phyloP scores from a whole-genome alignment of 805 yeast species.

The Sungouiella blattae region DNA sequence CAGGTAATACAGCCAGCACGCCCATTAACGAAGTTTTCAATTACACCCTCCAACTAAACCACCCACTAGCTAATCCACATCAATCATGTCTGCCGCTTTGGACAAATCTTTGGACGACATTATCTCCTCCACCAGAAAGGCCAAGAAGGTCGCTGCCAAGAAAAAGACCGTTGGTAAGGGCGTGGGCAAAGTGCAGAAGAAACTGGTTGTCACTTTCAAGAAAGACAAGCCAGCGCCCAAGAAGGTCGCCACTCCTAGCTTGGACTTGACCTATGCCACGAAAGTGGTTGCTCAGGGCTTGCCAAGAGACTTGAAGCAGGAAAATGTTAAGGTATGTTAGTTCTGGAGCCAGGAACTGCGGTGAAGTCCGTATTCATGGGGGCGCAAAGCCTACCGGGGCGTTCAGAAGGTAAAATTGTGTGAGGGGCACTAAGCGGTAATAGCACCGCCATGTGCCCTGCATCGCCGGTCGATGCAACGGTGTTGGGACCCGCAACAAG shows the following conservation, averaged over 20 bases:
- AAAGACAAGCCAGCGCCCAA: slow-evolving; percentile 25
- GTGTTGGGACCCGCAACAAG: no score
- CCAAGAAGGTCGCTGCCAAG: slow-evolving; percentile 26
- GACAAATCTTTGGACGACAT: slow-evolving; percentile 95
- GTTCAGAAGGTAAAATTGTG: no score
- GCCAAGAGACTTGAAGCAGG: slow-evolving; percentile 80
- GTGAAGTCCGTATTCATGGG: neutral
- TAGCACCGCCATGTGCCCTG: neutral
- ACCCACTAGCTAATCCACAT: neutral
- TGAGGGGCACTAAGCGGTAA: neutral
- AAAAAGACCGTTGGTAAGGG: slow-evolving; percentile 23
- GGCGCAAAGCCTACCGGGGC: no score
- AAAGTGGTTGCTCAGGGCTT: slow-evolving; percentile 83
- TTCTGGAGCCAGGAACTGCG: neutral
- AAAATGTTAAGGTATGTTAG: slow-evolving; percentile 79
- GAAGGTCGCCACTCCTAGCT: slow-evolving; percentile 18
- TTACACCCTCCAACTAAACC: neutral
- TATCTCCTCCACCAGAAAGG: slow-evolving; percentile 60
- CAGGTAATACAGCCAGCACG: slow-evolving; percentile 1
- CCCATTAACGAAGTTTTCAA: neutral
- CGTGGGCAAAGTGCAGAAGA: slow-evolving; percentile 31
- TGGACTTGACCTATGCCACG: slow-evolving; percentile 58
- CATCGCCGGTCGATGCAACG: no score
- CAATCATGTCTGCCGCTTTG: slow-evolving; percentile 68
- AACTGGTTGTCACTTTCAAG: slow-evolving; percentile 23